Percentiles rank a stretch among this genome's conserved stretches.
phyloP scores from a whole-genome alignment of 176 grass and related monocot species.

The Thalia dealbata region DNA sequence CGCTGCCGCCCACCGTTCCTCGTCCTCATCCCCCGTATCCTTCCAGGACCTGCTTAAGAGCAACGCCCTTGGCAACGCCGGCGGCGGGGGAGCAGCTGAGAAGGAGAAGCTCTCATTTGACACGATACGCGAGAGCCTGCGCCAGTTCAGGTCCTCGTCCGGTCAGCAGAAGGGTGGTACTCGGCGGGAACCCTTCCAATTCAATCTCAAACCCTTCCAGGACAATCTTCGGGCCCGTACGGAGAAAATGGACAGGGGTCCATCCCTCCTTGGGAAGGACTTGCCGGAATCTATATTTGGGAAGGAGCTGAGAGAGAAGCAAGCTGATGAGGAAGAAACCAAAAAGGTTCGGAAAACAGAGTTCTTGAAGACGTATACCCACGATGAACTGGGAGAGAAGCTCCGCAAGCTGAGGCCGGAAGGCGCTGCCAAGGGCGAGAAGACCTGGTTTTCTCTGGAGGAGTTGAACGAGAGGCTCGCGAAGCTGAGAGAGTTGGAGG shows the following conservation, averaged over 20 bases:
- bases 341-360: slow-evolving; percentile 9
- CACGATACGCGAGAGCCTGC: slow-evolving; percentile 15
- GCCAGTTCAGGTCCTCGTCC: slow-evolving; percentile 9
- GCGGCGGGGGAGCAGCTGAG: neutral
- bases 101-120: neutral
- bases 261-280: neutral
- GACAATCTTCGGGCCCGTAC: slow-evolving; percentile 7
- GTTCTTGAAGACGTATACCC: slow-evolving; percentile 37
- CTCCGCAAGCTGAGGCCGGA: slow-evolving; percentile 47
- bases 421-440: slow-evolving; percentile 31
- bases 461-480: slow-evolving; percentile 64
- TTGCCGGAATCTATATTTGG: slow-evolving; percentile 18
- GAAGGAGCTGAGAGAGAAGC: slow-evolving; percentile 14
- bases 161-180: neutral
- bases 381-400: slow-evolving; percentile 53
- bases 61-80: neutral
- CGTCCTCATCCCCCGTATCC: slow-evolving; percentile 7
- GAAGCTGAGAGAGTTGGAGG: slow-evolving; percentile 50
- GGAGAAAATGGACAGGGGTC: neutral
- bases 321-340: neutral
- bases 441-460: slow-evolving; percentile 49
- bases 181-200: neutral
- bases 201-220: neutral
- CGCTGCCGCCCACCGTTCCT: neutral
- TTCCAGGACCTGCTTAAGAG: slow-evolving; percentile 37